Percentiles rank a stretch among this genome's conserved stretches.
Evolutionary conservation across 2,329 filamentous ascomycete genomes (phyloP).

Genomic region (Cladosporium sp.): DNA sequence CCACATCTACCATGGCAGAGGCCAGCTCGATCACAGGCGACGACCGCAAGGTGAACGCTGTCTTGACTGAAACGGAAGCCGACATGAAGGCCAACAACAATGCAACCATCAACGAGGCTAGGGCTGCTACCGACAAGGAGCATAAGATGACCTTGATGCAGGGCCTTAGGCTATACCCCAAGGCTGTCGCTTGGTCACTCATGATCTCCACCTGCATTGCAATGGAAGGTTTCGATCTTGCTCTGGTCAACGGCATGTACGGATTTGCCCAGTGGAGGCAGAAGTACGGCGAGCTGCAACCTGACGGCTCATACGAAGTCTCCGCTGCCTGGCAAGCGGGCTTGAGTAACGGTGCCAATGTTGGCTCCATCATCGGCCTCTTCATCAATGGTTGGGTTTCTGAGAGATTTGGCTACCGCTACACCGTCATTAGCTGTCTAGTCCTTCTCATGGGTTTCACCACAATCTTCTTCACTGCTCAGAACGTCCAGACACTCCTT

Average conservation of each 20-base stretch:
- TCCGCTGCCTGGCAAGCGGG: conserved; percentile 50
- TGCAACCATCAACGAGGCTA: conserved; percentile 31
- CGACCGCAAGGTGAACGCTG: background rate
- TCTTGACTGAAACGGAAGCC: conserved; percentile 1
- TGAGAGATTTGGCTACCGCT: conserved; percentile 47
- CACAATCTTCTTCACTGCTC: conserved; percentile 52
- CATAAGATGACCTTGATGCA: conserved; percentile 62
- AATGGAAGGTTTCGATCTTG: conserved; percentile 89
- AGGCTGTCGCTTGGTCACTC: conserved; percentile 80
- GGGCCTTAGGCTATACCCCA: conserved; percentile 79
- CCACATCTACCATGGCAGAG: conserved; percentile 5
- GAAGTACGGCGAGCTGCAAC: conserved; percentile 44
- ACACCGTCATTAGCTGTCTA: conserved; percentile 49
- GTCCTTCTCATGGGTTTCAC: conserved; percentile 46
- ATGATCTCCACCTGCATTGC: conserved; percentile 84
- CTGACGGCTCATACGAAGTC: conserved; percentile 45
- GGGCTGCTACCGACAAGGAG: conserved; percentile 50
- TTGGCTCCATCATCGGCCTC: conserved; percentile 45
- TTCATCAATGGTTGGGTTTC: conserved; percentile 50
- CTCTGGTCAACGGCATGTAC: conserved; percentile 78
- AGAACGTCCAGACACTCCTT: conserved; percentile 45
- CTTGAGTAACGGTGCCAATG: conserved; percentile 48
- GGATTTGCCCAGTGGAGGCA: conserved; percentile 49
- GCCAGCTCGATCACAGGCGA: background rate
- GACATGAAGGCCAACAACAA: conserved; percentile 1